These are phyloP conservation scores for Suillus placidus DNA, from an alignment of 768 basidiomycete species.

Conservation along the genomic window DNA sequence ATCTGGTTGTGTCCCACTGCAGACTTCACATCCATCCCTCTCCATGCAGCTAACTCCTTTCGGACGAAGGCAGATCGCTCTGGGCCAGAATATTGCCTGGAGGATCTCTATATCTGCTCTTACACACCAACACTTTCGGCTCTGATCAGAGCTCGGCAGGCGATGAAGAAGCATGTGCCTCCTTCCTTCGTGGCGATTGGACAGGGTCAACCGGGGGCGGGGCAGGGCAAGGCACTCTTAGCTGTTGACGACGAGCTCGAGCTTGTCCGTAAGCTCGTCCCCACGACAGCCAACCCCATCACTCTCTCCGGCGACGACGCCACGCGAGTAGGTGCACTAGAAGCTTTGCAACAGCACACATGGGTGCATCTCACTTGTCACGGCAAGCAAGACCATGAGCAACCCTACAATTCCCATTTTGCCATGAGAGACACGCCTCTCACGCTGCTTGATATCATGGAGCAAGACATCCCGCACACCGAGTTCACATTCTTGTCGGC, in stretches of 20 bases:
- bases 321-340: not conserved
- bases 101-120: not conserved
- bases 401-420: not conserved
- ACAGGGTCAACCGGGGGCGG: not conserved
- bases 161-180: not conserved
- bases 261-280: not conserved
- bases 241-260: not conserved
- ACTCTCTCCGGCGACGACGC: not conserved
- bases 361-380: conserved; percentile 27
- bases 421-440: not conserved
- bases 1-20: conserved; percentile 23
- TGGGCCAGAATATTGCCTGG: not conserved
- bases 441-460: not conserved
- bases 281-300: not conserved
- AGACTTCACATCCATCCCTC: not conserved
- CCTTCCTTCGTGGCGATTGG: not conserved
- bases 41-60: conserved; percentile 2
- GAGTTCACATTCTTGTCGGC: not conserved
- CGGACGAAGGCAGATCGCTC: not conserved
- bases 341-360: not conserved
- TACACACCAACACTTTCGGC: not conserved
- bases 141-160: not conserved
- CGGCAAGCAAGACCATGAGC: not conserved
- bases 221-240: not conserved
- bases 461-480: not conserved